phyloP scores from a whole-genome alignment of 2,329 filamentous ascomycete genomes.

The Clarireedia homoeocarpa region DNA sequence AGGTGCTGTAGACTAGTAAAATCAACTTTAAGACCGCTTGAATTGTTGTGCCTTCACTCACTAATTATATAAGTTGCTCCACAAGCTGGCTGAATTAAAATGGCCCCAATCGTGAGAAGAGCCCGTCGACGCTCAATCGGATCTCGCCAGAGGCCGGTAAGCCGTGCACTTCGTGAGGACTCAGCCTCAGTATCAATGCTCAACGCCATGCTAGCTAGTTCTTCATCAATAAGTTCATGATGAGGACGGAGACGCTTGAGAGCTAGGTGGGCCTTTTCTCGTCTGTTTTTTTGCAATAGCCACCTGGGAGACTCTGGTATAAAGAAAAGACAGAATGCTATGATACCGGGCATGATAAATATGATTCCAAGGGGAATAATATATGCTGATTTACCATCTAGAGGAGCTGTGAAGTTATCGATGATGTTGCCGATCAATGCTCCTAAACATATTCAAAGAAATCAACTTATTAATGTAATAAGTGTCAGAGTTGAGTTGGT shows the following conservation, averaged over 20 bases:
- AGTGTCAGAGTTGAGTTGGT: background rate
- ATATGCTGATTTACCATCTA: slow-evolving; percentile 27
- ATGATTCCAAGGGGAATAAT: slow-evolving; percentile 28
- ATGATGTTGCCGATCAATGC: slow-evolving; percentile 42
- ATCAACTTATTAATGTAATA: background rate
- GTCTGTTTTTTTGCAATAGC: slow-evolving; percentile 19
- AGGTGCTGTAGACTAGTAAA: slow-evolving; percentile 42
- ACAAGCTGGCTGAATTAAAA: slow-evolving; percentile 44
- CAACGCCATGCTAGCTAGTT: slow-evolving; percentile 26
- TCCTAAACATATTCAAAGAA: slow-evolving; percentile 28
- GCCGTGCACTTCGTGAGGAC: slow-evolving; percentile 23
- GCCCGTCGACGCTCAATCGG: slow-evolving; percentile 45
- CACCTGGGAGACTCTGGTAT: slow-evolving; percentile 28
- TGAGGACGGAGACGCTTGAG: slow-evolving; percentile 27
- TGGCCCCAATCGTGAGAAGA: slow-evolving; percentile 38
- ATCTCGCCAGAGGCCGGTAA: slow-evolving; percentile 43
- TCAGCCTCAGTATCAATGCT: slow-evolving; percentile 26
- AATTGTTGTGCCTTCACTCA: slow-evolving; percentile 20
- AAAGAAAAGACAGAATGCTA: slow-evolving; percentile 23
- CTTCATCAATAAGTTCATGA: slow-evolving; percentile 24
- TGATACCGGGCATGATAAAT: slow-evolving; percentile 23
- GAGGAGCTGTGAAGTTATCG: slow-evolving; percentile 39
- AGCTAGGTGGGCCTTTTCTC: slow-evolving; percentile 26
- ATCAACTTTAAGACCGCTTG: background rate
- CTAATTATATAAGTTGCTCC: slow-evolving; percentile 51